phyloP scores from a whole-genome alignment of 768 basidiomycete genomes.

The Lenzites betulinus region DNA sequence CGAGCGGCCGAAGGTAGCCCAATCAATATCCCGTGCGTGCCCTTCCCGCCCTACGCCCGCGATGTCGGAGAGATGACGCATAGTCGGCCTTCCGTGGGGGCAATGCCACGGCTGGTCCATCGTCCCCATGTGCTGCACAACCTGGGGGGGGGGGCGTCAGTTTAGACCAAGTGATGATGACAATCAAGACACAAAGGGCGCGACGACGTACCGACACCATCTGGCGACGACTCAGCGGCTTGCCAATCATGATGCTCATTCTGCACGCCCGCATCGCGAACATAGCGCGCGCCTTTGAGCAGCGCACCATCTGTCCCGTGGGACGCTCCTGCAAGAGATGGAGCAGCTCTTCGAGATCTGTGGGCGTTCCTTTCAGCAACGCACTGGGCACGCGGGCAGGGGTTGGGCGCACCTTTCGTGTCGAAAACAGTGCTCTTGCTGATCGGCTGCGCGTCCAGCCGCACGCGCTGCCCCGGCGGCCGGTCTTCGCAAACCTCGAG shows the following conservation, averaged over 20 bases:
- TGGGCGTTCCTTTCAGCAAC: conserved; percentile 11
- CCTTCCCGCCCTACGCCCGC: conserved; percentile 16
- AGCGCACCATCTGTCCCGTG: conserved; percentile 81
- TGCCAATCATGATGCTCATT: conserved; percentile 96
- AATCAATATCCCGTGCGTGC: conserved; percentile 10
- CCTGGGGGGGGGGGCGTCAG: conserved; percentile 39
- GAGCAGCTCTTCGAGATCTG: conserved; percentile 93
- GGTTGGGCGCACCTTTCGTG: conserved; percentile 63
- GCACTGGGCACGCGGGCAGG: conserved; percentile 6
- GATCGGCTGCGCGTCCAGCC: conserved; percentile 80
- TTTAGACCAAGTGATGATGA: neutral
- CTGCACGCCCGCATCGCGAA: conserved; percentile 96
- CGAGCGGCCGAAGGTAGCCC: conserved; percentile 16
- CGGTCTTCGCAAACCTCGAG: conserved; percentile 53
- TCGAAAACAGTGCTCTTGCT: conserved; percentile 92
- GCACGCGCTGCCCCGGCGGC: conserved; percentile 50
- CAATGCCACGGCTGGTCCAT: conserved; percentile 90
- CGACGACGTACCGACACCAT: conserved; percentile 67
- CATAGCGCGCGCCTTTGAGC: conserved; percentile 92
- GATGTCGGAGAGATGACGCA: conserved; percentile 73
- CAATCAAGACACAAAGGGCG: no score
- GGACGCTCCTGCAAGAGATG: conserved; percentile 81
- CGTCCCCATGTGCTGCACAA: conserved; percentile 79
- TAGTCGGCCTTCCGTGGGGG: conserved; percentile 84
- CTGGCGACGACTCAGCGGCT: conserved; percentile 69